phyloP scores from a whole-genome alignment of 495 filamentous ascomycete genomes.

The Penicillium steckii region DNA sequence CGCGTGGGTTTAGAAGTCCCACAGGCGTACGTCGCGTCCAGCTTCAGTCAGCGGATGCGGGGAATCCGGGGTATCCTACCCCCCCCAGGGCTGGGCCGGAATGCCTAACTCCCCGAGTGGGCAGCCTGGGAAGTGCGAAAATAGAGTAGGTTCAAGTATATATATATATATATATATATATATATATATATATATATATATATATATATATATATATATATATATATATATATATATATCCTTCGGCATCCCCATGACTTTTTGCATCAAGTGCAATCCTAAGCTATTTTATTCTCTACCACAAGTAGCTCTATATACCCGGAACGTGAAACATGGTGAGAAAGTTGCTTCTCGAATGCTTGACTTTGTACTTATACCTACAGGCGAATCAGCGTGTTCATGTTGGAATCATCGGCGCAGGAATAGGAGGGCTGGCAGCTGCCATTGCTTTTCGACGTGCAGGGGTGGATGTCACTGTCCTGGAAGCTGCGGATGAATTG shows the following conservation, averaged over 20 bases:
- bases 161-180: too few relatives aligned
- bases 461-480: constrained; percentile 53
- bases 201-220: too few relatives aligned
- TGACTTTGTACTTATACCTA: background rate
- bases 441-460: constrained; percentile 59
- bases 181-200: too few relatives aligned
- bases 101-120: background rate
- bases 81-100: background rate
- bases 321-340: background rate
- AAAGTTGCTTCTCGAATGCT: background rate
- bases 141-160: background rate
- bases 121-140: background rate
- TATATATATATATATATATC: too few relatives aligned
- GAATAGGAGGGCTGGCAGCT: constrained; percentile 63
- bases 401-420: constrained; percentile 61
- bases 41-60: background rate
- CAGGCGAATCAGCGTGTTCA: constrained; percentile 21
- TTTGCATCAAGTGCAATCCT: background rate
- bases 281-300: background rate
- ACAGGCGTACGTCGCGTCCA: background rate
- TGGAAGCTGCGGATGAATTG: constrained; percentile 13
- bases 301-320: background rate
- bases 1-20: background rate
- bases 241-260: background rate
- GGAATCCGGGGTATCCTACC: background rate